Conservation (phyloP, 805 yeast genomes). For the Spathaspora boniae region DNA sequence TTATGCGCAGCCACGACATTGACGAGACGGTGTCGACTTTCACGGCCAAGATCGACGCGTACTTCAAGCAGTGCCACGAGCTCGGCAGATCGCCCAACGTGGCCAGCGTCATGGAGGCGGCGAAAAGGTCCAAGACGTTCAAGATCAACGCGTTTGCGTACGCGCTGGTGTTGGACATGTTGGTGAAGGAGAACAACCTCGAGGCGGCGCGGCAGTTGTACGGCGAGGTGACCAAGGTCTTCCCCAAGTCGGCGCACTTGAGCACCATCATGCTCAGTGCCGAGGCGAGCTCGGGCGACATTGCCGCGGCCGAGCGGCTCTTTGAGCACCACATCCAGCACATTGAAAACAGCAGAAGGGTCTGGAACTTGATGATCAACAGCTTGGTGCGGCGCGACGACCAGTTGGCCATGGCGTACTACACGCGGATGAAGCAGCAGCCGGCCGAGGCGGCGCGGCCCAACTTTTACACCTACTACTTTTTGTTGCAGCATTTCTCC, state of each 20-base stretch:
- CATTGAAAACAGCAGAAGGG: conserved; percentile 31
- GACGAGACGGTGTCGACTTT: conserved; percentile 61
- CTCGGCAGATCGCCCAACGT: conserved; percentile 43
- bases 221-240: conserved; percentile 25
- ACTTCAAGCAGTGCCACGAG: conserved; percentile 44
- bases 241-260: conserved; percentile 31
- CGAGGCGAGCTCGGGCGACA: conserved; percentile 41
- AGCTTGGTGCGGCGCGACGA: conserved; percentile 29
- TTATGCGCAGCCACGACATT: conserved; percentile 40
- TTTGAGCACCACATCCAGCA: conserved; percentile 33
- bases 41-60: conserved; percentile 53
- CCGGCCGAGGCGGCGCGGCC: conserved; percentile 25
- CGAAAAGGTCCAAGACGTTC: conserved; percentile 25
- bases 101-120: conserved; percentile 36
- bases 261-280: conserved; percentile 47
- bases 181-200: conserved; percentile 47
- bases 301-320: conserved; percentile 26
- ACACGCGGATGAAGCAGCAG: conserved; percentile 28
- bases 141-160: conserved; percentile 43
- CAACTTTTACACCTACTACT: conserved; percentile 50
- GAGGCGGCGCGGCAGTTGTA: conserved; percentile 52
- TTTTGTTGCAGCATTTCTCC: conserved; percentile 38
- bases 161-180: conserved; percentile 51
- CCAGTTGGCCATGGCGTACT: conserved; percentile 39
- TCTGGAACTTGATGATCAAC: conserved; percentile 40